Percentiles rank a stretch among this genome's conserved stretches.
Conservation (phyloP, 2,329 filamentous ascomycete species). For the Cladosporium sp. region DNA sequence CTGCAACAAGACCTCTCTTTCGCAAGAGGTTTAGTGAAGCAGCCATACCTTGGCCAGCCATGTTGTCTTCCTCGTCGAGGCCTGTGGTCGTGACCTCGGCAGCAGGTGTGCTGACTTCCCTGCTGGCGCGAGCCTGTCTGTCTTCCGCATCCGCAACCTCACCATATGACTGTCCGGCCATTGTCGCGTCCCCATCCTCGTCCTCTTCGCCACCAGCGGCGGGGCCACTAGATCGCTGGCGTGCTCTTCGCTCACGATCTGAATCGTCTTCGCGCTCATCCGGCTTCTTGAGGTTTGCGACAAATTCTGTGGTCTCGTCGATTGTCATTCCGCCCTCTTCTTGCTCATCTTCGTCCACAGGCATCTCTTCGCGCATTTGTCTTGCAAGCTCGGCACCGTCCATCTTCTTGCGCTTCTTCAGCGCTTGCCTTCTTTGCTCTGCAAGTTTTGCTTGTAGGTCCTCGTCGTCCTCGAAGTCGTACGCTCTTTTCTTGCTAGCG, state of each 20-base stretch:
- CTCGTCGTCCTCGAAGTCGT: slow-evolving; percentile 76
- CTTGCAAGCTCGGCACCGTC: slow-evolving; percentile 84
- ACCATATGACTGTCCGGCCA: slow-evolving; percentile 34
- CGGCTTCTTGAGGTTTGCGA: slow-evolving; percentile 77
- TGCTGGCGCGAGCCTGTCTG: slow-evolving; percentile 41
- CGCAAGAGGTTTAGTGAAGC: slow-evolving; percentile 79
- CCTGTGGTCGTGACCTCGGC: slow-evolving; percentile 63
- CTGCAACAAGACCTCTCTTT: slow-evolving; percentile 78
- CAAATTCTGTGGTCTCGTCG: slow-evolving; percentile 93
- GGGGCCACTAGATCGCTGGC: slow-evolving; percentile 23
- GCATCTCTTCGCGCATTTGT: slow-evolving; percentile 70
- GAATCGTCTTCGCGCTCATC: slow-evolving; percentile 51
- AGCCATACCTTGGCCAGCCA: slow-evolving; percentile 72
- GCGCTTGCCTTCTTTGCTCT: slow-evolving; percentile 74
- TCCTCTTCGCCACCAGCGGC: slow-evolving; percentile 40
- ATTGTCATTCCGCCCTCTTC: slow-evolving; percentile 75
- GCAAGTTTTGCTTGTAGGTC: slow-evolving; percentile 85
- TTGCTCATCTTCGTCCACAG: slow-evolving; percentile 59
- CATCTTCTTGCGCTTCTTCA: slow-evolving; percentile 89
- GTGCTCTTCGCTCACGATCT: slow-evolving; percentile 28
- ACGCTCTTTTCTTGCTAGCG: slow-evolving; percentile 61
- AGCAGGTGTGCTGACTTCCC: slow-evolving; percentile 42
- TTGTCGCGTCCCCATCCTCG: slow-evolving; percentile 46
- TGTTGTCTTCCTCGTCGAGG: slow-evolving; percentile 79
- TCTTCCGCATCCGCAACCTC: slow-evolving; percentile 51